Evolutionary conservation across 192 early-diverging fungal genomes (phyloP).

Genomic region (Coemansia furcata): DNA sequence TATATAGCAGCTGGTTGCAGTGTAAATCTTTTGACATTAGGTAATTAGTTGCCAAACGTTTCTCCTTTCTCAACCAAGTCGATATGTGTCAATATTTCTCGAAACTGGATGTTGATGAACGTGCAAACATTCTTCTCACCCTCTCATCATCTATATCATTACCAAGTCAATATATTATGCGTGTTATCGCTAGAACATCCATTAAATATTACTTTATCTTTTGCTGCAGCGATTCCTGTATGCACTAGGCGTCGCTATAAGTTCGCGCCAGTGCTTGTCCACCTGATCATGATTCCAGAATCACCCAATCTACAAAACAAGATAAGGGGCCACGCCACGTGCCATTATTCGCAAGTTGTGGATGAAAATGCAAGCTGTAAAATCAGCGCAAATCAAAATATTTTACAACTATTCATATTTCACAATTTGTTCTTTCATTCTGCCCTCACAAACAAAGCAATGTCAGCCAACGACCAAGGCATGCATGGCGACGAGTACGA

Average conservation of each 20-base stretch:
- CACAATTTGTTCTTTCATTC: background rate
- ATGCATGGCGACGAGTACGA: slow-evolving; percentile 55
- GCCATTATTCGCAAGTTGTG: background rate
- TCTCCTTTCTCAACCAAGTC: background rate
- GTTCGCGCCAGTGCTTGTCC: too few relatives aligned
- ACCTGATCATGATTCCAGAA: background rate
- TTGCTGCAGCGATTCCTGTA: background rate
- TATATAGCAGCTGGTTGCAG: background rate
- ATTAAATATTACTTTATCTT: background rate
- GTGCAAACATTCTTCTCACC: background rate
- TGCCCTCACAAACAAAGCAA: slow-evolving; percentile 1
- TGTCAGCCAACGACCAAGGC: slow-evolving; percentile 39
- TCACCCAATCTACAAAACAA: background rate
- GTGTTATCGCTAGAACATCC: background rate
- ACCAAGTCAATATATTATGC: background rate
- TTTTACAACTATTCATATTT: background rate
- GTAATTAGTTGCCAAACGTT: background rate
- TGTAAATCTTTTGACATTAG: background rate
- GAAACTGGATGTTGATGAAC: background rate
- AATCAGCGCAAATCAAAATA: background rate
- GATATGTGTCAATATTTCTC: background rate
- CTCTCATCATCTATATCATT: background rate
- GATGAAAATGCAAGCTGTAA: background rate
- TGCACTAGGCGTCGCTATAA: too few relatives aligned
- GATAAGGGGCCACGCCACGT: background rate